Evolutionary conservation across 2,329 filamentous ascomycete genomes (phyloP), one percentile per base, ranked within the genome.

Genomic region (Monilinia laxa): DNA sequence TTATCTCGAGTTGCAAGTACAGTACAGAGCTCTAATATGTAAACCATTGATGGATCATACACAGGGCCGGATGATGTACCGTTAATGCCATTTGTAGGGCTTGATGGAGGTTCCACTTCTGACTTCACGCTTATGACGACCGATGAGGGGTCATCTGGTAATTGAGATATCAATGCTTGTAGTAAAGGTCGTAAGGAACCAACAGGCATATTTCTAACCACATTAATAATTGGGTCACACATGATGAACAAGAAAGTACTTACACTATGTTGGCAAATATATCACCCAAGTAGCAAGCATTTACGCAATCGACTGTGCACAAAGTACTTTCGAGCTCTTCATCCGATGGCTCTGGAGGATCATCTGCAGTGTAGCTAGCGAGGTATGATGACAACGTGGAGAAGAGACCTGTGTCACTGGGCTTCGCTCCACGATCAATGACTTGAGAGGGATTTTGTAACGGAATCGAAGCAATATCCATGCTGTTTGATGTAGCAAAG

Each of bases 301-400:
- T 94, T 53, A 99, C 88, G 74, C 94, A 99, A 76, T 98, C 95
- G 3, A 97, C 91, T 0, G 95, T 94, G 76, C 91, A 95, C 12
- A 99, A 82, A 0, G 95, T 98, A 76, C 95, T 97, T 75, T 99
- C 95, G 40, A 99, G 84, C 77, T 99, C 95, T 76, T 98, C 94
- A 71, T 98, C 93, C 1, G 95, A 98, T 2, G 95, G 95, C 79
- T 99, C 95, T 0, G 95, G 95, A 16, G 95, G 95, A 75, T 99
- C 95, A 77, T 98, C 95, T 14, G 95, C 96, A 53, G 96, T 95
- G 77, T 99, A 98, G 77, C 94, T 98, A n/a, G 93, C 96, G 42
- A 99, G 93, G 75, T 98, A 99, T 6, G 91, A 96, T 0, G 94
- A 96, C 74, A 99, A 92, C 0, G 94, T 93, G 4, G 93, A 97